Conservation (phyloP, 1,284 basidiomycete species). For the Flammula alnicola region DNA sequence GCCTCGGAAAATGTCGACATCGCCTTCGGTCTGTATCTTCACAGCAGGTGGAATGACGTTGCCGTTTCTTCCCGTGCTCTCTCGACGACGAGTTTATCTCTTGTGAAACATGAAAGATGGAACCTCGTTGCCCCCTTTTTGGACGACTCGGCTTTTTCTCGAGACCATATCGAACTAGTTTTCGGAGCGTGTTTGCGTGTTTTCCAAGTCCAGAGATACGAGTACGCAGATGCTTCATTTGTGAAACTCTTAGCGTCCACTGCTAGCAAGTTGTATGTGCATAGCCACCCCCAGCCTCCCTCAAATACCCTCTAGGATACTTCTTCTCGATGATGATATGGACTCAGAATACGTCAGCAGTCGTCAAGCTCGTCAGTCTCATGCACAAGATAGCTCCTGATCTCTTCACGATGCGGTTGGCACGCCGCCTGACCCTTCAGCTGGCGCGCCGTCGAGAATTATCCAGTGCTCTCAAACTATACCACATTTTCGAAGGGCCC, state of each 20-base stretch:
- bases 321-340: slow-evolving; percentile 41
- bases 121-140: no score
- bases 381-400: slow-evolving; percentile 32
- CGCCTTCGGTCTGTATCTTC: slow-evolving; percentile 26
- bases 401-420: slow-evolving; percentile 41
- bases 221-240: slow-evolving; percentile 31
- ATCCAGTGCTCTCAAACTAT: slow-evolving; percentile 32
- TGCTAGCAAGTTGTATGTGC: slow-evolving; percentile 33
- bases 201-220: no score
- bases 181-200: no score
- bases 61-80: no score
- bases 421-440: slow-evolving; percentile 36
- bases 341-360: slow-evolving; percentile 34
- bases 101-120: no score
- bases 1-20: slow-evolving; percentile 8
- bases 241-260: slow-evolving; percentile 34
- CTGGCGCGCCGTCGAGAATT: slow-evolving; percentile 38
- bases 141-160: no score
- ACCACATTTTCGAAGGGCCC: slow-evolving; percentile 21
- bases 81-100: no score
- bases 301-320: slow-evolving; percentile 43
- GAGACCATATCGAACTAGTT: no score
- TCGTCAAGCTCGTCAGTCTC: slow-evolving; percentile 36
- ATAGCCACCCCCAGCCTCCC: slow-evolving; percentile 24
- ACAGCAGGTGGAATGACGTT: no score